Percentiles rank a stretch among this genome's conserved stretches.
Evolutionary conservation across 2,329 filamentous ascomycete species (phyloP).

Genomic region (Aspergillus piperis): DNA sequence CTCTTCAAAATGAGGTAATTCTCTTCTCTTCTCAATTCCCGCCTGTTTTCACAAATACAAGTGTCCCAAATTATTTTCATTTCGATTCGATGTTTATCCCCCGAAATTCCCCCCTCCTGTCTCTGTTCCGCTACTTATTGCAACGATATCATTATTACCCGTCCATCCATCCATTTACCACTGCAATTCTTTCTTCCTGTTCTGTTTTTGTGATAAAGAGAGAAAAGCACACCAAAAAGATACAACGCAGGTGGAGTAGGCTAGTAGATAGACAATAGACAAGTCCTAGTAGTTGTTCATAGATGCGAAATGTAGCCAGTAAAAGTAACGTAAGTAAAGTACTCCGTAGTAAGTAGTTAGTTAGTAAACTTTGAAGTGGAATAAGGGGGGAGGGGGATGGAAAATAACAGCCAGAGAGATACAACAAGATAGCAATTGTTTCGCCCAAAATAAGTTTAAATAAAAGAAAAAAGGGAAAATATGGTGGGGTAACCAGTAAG

Average conservation of each 20-base stretch:
- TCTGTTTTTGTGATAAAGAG: too few species aligned
- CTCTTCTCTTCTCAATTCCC: too few species aligned
- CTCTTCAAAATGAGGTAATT: too few species aligned
- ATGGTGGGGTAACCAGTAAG: background rate
- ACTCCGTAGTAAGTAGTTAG: background rate
- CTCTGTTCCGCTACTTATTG: background rate
- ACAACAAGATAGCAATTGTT: slow-evolving; percentile 9
- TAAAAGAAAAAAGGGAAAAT: slow-evolving; percentile 4
- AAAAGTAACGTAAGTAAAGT: background rate
- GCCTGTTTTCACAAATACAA: background rate
- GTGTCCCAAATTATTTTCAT: too few species aligned
- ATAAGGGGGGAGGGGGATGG: background rate
- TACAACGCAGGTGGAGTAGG: background rate
- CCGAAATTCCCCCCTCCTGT: background rate
- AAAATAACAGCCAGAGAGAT: background rate
- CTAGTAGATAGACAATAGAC: background rate
- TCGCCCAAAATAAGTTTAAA: background rate
- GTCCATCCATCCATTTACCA: background rate
- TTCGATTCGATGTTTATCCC: too few species aligned
- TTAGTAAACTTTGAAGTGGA: background rate
- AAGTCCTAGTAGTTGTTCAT: background rate
- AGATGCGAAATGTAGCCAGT: background rate
- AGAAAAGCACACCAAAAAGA: background rate
- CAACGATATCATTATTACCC: background rate
- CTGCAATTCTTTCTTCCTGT: background rate